These are phyloP conservation scores for Omphalea diandra DNA, from an alignment of 441 rosid genomes.

Conservation along the genomic window DNA sequence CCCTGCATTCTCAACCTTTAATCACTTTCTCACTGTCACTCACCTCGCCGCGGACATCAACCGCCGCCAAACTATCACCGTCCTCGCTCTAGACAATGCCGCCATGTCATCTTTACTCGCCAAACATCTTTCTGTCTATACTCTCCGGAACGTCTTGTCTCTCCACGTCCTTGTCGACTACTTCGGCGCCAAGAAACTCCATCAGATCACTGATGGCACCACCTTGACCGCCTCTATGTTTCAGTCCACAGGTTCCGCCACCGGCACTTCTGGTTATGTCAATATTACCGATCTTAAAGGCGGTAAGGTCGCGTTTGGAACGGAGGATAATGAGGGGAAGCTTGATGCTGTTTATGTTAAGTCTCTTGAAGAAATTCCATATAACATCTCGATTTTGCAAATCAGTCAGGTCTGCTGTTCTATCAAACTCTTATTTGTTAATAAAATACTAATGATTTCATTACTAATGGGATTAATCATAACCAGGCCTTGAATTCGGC, in stretches of 20 bases:
- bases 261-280: conserved; percentile 80
- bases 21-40: conserved; percentile 81
- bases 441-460: too few relatives aligned
- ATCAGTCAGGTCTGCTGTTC: conserved; percentile 56
- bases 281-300: conserved; percentile 81
- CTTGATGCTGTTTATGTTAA: conserved; percentile 63
- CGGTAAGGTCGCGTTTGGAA: conserved; percentile 83
- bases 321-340: conserved; percentile 40
- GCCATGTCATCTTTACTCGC: conserved; percentile 66
- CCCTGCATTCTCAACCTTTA: conserved; percentile 85
- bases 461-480: too few relatives aligned
- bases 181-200: conserved; percentile 88
- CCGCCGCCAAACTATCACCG: conserved; percentile 86
- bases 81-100: conserved; percentile 76
- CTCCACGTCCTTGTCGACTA: conserved; percentile 88
- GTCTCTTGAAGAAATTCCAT: conserved; percentile 68
- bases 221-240: conserved; percentile 81
- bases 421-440: neutral
- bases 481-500: conserved; percentile 62
- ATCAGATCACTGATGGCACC: conserved; percentile 75
- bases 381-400: conserved; percentile 83
- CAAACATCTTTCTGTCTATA: conserved; percentile 60
- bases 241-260: conserved; percentile 83
- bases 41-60: conserved; percentile 90
- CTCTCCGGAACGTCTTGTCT: conserved; percentile 78